Evolutionary conservation across 768 basidiomycete species (phyloP).

Genomic region (Podaxis sp.): DNA sequence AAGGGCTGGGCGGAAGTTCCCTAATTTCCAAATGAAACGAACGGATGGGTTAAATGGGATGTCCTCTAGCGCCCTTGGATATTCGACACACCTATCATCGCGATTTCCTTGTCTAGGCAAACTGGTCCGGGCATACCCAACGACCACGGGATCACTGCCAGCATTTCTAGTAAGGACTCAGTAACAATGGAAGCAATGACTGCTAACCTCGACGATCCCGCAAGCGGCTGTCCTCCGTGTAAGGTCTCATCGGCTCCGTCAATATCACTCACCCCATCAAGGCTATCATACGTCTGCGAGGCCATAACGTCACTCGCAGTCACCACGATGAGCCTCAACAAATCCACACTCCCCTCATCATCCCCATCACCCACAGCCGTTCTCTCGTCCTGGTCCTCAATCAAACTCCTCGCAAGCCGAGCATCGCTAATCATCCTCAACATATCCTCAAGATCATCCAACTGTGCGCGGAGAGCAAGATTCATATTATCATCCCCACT

Average conservation of each 20-base stretch:
- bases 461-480: slow-evolving; percentile 7
- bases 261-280: not conserved
- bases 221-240: not conserved
- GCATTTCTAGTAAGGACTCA: not conserved
- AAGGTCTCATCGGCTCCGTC: not conserved
- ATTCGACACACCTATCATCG: not conserved
- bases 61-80: not conserved
- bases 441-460: slow-evolving; percentile 11
- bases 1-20: not conserved
- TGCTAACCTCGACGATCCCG: not conserved
- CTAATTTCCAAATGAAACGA: not conserved
- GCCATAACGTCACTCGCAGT: slow-evolving; percentile 3
- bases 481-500: not conserved
- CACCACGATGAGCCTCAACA: slow-evolving; percentile 6
- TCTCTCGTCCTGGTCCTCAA: not conserved
- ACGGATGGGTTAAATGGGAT: not conserved
- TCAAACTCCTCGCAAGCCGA: slow-evolving; percentile 7
- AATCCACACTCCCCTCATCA: not conserved
- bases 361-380: not conserved
- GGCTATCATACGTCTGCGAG: not conserved
- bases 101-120: not conserved
- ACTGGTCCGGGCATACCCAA: not conserved
- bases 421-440: slow-evolving; percentile 5
- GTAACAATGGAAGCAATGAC: not conserved
- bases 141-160: not conserved